These are phyloP conservation scores for Dimocarpus longan DNA, from an alignment of 345 rosid genomes.

Conservation along the genomic window DNA sequence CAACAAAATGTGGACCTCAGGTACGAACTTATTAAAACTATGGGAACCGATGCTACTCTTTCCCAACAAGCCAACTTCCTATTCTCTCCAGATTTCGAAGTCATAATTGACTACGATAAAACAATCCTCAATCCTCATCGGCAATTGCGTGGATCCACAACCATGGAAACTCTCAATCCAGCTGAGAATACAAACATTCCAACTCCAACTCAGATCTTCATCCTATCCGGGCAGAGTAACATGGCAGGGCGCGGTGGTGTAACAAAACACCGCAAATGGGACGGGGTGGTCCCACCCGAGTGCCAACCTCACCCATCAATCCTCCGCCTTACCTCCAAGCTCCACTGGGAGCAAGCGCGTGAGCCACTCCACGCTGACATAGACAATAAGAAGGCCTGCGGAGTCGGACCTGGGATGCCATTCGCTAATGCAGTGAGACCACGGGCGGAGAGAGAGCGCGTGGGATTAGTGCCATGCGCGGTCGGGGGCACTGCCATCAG, in stretches of 20 bases:
- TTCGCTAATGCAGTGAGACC: slow-evolving; percentile 63
- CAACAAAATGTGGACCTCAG: too few relatives aligned
- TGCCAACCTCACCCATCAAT: slow-evolving; percentile 55
- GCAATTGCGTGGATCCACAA: background rate
- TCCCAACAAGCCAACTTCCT: background rate
- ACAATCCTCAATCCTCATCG: background rate
- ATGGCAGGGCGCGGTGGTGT: slow-evolving; percentile 95
- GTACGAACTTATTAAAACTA: too few relatives aligned
- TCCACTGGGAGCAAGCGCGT: slow-evolving; percentile 66
- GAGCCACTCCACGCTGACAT: slow-evolving; percentile 88
- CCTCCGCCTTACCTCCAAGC: slow-evolving; percentile 63
- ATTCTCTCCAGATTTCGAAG: too few relatives aligned
- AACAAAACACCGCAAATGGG: slow-evolving; percentile 61
- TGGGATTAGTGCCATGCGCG: slow-evolving; percentile 84
- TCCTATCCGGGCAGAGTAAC: slow-evolving; percentile 95
- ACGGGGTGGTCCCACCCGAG: slow-evolving; percentile 63
- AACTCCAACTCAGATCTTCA: slow-evolving; percentile 52
- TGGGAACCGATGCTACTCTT: too few relatives aligned
- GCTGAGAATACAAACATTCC: background rate
- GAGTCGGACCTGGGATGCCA: slow-evolving; percentile 90
- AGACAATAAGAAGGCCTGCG: slow-evolving; percentile 68
- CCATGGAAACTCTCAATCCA: slow-evolving; percentile 15
- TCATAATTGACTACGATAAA: too few relatives aligned
- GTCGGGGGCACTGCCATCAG: slow-evolving; percentile 87
- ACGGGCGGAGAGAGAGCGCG: slow-evolving; percentile 11